Conservation (phyloP, 164 flowering plant genomes). For the Nymphaea colorata region DNA sequence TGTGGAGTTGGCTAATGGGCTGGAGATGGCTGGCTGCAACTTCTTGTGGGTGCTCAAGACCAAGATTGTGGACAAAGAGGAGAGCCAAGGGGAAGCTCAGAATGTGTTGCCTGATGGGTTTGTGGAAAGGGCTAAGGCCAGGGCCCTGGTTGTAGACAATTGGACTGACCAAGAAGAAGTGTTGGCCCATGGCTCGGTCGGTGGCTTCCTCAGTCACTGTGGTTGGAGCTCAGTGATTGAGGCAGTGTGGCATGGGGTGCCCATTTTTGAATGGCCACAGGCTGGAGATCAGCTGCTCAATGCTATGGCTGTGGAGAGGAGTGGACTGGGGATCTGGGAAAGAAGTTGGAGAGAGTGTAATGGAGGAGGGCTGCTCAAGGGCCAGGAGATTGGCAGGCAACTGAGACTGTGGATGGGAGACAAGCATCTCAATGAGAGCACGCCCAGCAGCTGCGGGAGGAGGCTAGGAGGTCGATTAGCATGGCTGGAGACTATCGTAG, state of each 20-base stretch:
- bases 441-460: conserved; percentile 11
- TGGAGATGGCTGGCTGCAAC: conserved; percentile 20
- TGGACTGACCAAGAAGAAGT: neutral
- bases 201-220: conserved; percentile 3
- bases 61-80: conserved; percentile 31
- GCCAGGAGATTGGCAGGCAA: conserved; percentile 14
- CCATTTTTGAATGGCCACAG: conserved; percentile 1
- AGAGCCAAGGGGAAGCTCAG: conserved; percentile 7
- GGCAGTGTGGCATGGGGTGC: neutral
- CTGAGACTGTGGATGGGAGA: conserved; percentile 14
- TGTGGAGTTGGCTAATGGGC: conserved; percentile 18
- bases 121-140: conserved; percentile 9
- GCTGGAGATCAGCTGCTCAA: conserved; percentile 2
- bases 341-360: neutral
- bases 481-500: conserved; percentile 9
- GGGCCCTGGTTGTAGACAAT: conserved; percentile 12
- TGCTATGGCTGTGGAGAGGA: conserved; percentile 2
- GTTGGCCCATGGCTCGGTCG: conserved; percentile 1
- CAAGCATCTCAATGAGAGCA: conserved; percentile 9
- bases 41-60: conserved; percentile 46
- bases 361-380: conserved; percentile 7
- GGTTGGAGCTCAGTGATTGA: conserved; percentile 4
- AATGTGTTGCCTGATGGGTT: conserved; percentile 16
- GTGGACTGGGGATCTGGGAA: neutral
- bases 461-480: conserved; percentile 15